Evolutionary conservation across 2,329 filamentous ascomycete genomes (phyloP).

Genomic region (Sphaerulina vaccinii): DNA sequence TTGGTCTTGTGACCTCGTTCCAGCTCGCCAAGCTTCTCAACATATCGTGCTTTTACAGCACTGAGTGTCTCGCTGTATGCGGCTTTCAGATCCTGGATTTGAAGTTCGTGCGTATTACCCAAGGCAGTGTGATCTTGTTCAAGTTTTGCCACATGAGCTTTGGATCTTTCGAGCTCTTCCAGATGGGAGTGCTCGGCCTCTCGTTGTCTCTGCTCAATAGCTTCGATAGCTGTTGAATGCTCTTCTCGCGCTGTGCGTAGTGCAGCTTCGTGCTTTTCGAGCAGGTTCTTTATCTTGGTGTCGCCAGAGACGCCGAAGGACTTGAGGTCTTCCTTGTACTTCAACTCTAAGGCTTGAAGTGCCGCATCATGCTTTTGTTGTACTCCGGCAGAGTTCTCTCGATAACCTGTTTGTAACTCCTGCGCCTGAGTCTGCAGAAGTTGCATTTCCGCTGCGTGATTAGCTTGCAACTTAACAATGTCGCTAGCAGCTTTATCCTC

Average conservation of each 20-base stretch:
- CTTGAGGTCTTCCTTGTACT: neutral
- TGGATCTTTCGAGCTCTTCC: neutral
- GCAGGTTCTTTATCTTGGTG: conserved; percentile 14
- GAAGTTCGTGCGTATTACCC: neutral
- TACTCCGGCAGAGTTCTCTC: neutral
- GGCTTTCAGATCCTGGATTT: conserved; percentile 1
- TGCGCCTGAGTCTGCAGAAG: conserved; percentile 9
- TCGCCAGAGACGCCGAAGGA: neutral
- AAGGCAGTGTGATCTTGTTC: neutral
- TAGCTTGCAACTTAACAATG: neutral
- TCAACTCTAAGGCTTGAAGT: neutral
- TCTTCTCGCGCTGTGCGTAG: neutral
- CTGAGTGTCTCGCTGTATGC: neutral
- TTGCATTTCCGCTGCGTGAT: conserved; percentile 3
- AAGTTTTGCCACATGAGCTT: neutral
- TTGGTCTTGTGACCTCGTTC: conserved; percentile 2
- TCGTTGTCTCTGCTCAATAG: neutral
- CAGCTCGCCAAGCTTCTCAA: conserved; percentile 1
- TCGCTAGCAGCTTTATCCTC: neutral
- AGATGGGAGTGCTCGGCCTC: neutral
- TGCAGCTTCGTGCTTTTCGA: conserved; percentile 18
- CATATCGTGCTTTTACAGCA: neutral
- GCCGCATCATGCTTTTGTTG: conserved; percentile 13
- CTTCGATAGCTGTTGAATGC: neutral
- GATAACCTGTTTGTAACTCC: conserved; percentile 8